Conservation (phyloP, 2,329 filamentous ascomycete species). For the Apiospora marii region DNA sequence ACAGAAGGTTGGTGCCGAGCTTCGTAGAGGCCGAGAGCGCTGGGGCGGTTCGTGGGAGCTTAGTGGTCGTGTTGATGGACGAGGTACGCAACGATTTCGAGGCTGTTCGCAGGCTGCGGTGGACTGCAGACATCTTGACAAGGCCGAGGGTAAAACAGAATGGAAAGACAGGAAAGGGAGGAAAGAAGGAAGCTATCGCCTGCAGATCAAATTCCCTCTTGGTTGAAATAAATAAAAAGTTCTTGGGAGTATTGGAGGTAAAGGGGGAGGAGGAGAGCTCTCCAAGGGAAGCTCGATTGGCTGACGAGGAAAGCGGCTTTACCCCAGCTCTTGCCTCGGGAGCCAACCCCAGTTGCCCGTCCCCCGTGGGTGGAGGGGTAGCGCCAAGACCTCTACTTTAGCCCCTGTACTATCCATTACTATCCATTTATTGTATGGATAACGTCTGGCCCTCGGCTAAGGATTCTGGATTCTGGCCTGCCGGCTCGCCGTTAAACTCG, state of each 20-base stretch:
- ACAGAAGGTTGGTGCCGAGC: slow-evolving; percentile 36
- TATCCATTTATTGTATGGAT: neutral
- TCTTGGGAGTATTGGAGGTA: neutral
- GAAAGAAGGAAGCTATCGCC: neutral
- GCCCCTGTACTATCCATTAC: neutral
- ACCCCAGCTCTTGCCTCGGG: slow-evolving; percentile 21
- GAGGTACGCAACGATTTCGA: slow-evolving; percentile 61
- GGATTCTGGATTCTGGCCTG: neutral
- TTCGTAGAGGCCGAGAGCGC: slow-evolving; percentile 38
- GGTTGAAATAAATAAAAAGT: neutral
- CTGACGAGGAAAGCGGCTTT: slow-evolving; percentile 5
- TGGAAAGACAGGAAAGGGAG: too few relatives aligned
- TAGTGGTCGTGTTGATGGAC: slow-evolving; percentile 36
- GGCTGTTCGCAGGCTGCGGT: slow-evolving; percentile 61
- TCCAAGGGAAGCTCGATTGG: slow-evolving; percentile 8
- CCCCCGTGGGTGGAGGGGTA: neutral
- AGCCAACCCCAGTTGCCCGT: slow-evolving; percentile 1
- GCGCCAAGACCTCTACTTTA: neutral
- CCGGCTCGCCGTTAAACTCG: neutral
- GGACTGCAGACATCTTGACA: slow-evolving; percentile 60
- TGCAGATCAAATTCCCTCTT: neutral
- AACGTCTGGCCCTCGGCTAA: slow-evolving; percentile 1
- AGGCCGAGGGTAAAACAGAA: neutral
- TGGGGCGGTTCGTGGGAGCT: slow-evolving; percentile 45
- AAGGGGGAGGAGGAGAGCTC: neutral